Evolutionary conservation across 371 early-diverging fungal genomes (phyloP), one percentile per base, ranked within the genome.

Genomic region (Choanephora cucurbitarum): DNA sequence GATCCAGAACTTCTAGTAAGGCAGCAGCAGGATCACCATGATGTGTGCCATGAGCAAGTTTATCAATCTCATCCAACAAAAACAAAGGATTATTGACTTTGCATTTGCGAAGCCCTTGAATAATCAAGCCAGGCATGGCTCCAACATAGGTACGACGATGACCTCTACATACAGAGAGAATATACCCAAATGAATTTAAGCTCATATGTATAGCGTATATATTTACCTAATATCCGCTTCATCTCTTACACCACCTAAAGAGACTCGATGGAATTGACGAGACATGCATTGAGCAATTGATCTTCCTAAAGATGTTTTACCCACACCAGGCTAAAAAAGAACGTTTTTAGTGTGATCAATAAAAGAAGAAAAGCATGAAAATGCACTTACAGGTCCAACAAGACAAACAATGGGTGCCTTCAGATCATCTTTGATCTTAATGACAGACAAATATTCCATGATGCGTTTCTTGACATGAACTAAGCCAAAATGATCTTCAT

Each of bases 91-190:
- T 89, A 53, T 82, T 87, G 19, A 86, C 87, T 31, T 87, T 89
- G 44, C 78, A 77, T 53, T 82, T 77, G 10, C 81, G 67, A 46
- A 93, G 56, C 0, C 85, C 91, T 57, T 91, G 90, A 10, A 91
- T 77, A 47, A 94, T 84, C 3, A 89, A 52, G 21, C 95, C 95
- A 2, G 95, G 95, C 77, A 93, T 75, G 21, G 92, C 85, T 13
- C 93, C 93, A 49, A 94, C 83, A 72, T 94, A 94, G 3, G 95
- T 92, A 19, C 93, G 77, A 11, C 93, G 81, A 71, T 94, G 95
- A 1, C 95, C 95, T 32, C 92, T 83, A 14, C n/a, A n/a, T n/a
- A n/a, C n/a, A n/a, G n/a, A n/a, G n/a, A n/a, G n/a, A n/a, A 14
- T 13, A 17, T 19, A 19, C 5, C 10, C 6, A 10, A 5, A 32